Evolutionary conservation across 2,329 filamentous ascomycete genomes (phyloP), one percentile per base, ranked within the genome.

Genomic region (Graphiopsis chlorocephala): DNA sequence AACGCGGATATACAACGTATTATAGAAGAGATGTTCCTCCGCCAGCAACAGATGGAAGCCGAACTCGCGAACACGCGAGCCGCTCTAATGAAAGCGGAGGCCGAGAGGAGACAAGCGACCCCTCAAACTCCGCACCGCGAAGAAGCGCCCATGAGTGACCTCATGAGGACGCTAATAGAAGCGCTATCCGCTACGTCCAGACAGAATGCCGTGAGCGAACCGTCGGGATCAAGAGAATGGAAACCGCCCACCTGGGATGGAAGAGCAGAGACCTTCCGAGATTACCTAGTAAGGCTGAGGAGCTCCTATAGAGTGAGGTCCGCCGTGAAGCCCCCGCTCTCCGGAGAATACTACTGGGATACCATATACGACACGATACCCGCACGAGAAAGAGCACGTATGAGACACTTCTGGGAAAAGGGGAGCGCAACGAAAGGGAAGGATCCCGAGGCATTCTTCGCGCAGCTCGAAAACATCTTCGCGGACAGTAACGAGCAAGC

Each of bases 401-500:
- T 42, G n/a, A n/a, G 8, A 3, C n/a, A 42, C 15, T 42, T 42
- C 15, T 42, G n/a, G 38, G 8, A 42, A 42, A 42, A 42, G 31
- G 14, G 12, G 17, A 20, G 35, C 35, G 6, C 17, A 26, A 53
- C 7, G 15, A 52, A 50, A 48, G 31, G 29, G 33, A 67, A 66
- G 55, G 33, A 65, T 20, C 42, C 64, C 62, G 62, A 65, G 26
- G 64, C 53, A 52, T 67, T 67, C 48, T 64, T 67, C 57, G 52
- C 20, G 38, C 61, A 67, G 23, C 47, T 65, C 25, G 35, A 67
- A 42, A 3, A 61, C 2, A 33, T 66, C 25, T 67, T 67, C 53
- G 47, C 17, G 35, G 60, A 67, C 61, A 67, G 55, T 61, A 67
- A 67, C 50, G 50, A 67, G 35, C 12, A 56, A 53, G 56, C 31